phyloP scores from a whole-genome alignment of 345 rosid species.

The Populus euphratica region DNA sequence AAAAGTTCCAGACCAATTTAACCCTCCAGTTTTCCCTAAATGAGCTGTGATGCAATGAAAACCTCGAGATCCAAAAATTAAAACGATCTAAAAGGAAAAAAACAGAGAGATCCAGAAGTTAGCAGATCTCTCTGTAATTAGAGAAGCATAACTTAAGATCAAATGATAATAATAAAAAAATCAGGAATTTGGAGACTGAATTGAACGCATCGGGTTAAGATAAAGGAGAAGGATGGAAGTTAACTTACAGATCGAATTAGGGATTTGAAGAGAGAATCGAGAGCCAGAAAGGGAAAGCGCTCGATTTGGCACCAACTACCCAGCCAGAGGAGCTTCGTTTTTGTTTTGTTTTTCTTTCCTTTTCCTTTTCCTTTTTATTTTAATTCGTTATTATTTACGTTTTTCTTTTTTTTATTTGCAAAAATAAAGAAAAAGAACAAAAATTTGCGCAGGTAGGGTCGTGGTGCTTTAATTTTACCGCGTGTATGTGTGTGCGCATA shows the following conservation, averaged over 20 bases:
- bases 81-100: not conserved
- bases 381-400: not conserved
- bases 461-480: not conserved
- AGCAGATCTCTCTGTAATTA: conserved; percentile 20
- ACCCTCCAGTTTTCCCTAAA: conserved; percentile 16
- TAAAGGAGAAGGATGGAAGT: not conserved
- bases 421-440: no score
- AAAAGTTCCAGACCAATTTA: not conserved
- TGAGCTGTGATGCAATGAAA: conserved; percentile 26
- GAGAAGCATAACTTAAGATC: conserved; percentile 3
- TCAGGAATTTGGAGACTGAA: not conserved
- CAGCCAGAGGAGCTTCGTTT: conserved; percentile 14
- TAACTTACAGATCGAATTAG: conserved; percentile 41
- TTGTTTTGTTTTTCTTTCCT: not conserved
- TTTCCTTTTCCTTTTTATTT: not conserved
- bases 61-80: conserved; percentile 43
- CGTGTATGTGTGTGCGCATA: no score
- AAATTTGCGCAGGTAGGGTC: not conserved
- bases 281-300: conserved; percentile 10
- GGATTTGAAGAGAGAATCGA: conserved; percentile 7
- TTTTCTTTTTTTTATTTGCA: not conserved
- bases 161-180: not conserved
- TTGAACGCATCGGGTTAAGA: not conserved
- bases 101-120: conserved; percentile 47
- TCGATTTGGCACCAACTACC: conserved; percentile 40